Percentiles rank a stretch among this genome's conserved stretches.
These are phyloP conservation scores for Pelargonium fulgidum DNA, from an alignment of 441 rosid species.

Conservation along the genomic window DNA sequence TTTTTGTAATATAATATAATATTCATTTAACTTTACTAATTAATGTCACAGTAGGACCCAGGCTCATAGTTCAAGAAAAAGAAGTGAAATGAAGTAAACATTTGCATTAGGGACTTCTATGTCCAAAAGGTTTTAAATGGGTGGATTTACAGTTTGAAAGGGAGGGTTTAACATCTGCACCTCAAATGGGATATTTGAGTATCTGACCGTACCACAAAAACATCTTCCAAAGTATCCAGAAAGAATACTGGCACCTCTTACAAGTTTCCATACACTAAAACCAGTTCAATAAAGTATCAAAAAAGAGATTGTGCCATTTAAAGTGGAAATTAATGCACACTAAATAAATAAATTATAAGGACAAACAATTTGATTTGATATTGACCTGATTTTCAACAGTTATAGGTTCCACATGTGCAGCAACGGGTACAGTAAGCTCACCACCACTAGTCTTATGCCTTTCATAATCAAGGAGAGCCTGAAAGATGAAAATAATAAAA, in stretches of 20 bases:
- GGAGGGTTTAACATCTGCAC: background rate
- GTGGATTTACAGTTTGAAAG: too few relatives aligned
- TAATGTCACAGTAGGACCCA: too few relatives aligned
- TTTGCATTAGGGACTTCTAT: too few relatives aligned
- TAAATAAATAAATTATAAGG: background rate
- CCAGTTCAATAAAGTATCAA: background rate
- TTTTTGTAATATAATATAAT: too few relatives aligned
- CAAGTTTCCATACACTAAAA: background rate
- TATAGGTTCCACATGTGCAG: constrained; percentile 4
- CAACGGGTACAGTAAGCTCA: constrained; percentile 2
- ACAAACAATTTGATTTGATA: background rate
- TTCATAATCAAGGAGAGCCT: constrained; percentile 11
- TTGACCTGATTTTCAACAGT: constrained; percentile 8
- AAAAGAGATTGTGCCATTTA: background rate
- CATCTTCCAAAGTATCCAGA: constrained; percentile 1
- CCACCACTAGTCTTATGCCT: constrained; percentile 11
- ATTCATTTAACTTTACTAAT: too few relatives aligned
- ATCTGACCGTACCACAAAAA: background rate
- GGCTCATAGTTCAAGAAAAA: too few relatives aligned
- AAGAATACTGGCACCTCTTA: background rate
- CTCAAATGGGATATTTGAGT: background rate
- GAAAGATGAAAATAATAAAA: background rate
- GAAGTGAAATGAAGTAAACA: too few relatives aligned
- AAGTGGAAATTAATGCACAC: background rate
- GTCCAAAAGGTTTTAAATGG: too few relatives aligned